A percentile compares a stretch with the other conserved stretches of the same genome.
Conservation (phyloP, 805 yeast genomes). For the Wickerhamiella domercqiae region DNA sequence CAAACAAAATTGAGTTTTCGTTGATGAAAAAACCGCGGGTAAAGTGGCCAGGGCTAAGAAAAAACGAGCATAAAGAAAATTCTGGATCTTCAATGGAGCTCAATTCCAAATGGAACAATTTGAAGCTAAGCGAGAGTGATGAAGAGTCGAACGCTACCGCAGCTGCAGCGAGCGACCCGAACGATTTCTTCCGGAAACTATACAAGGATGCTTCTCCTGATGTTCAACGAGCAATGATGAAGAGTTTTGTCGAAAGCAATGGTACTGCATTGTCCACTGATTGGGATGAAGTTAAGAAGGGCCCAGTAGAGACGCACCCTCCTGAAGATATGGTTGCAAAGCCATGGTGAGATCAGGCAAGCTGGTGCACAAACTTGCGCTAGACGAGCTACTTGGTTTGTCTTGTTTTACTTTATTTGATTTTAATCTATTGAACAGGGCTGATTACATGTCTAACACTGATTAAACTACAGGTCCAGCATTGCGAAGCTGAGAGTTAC, state of each 20-base stretch:
- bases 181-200: conserved; percentile 55
- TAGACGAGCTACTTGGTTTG: too few species aligned
- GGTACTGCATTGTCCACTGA: conserved; percentile 90
- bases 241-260: conserved; percentile 79
- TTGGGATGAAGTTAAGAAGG: conserved; percentile 72
- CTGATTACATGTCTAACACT: neutral
- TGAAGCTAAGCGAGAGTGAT: conserved; percentile 19
- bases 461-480: neutral
- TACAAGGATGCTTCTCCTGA: conserved; percentile 77
- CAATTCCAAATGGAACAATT: conserved; percentile 47
- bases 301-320: conserved; percentile 49
- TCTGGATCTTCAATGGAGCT: neutral
- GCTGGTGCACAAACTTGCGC: too few species aligned
- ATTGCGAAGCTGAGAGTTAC: neutral
- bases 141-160: conserved; percentile 31
- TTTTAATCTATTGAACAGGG: neutral
- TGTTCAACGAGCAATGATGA: conserved; percentile 88
- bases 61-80: neutral
- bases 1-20: conserved; percentile 63
- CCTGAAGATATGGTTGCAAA: conserved; percentile 60
- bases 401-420: neutral
- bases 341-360: conserved; percentile 24
- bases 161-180: conserved; percentile 30
- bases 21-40: conserved; percentile 34
- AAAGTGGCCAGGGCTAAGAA: conserved; percentile 31